A percentile compares a stretch with the other conserved stretches of the same genome.
Conservation (phyloP, 768 basidiomycete genomes). For the Tylopilus plumbeoviolaceoides region DNA sequence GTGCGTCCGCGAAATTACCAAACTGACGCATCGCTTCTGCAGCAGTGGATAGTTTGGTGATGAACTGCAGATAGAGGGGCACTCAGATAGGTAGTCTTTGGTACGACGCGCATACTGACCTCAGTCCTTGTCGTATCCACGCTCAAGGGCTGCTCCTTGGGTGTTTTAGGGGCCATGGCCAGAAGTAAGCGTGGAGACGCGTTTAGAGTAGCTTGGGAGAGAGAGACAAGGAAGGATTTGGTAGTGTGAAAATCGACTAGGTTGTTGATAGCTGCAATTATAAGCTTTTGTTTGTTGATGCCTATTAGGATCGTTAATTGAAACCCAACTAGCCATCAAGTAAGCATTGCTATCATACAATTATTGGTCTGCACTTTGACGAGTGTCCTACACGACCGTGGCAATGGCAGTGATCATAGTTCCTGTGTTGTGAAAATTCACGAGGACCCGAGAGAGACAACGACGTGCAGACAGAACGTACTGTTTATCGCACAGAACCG, state of each 20-base stretch:
- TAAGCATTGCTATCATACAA: conserved; percentile 27
- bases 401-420: conserved; percentile 1
- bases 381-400: conserved; percentile 9
- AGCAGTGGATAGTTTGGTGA: conserved; percentile 48
- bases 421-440: conserved; percentile 7
- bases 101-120: conserved; percentile 21
- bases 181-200: conserved; percentile 19
- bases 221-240: conserved; percentile 36
- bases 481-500: neutral
- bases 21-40: conserved; percentile 63
- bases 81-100: conserved; percentile 16
- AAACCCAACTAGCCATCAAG: conserved; percentile 36
- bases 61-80: conserved; percentile 42
- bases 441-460: neutral
- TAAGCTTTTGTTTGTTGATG: conserved; percentile 39
- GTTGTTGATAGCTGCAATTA: conserved; percentile 37
- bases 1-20: conserved; percentile 56
- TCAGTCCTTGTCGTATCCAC: conserved; percentile 27
- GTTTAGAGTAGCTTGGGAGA: conserved; percentile 21
- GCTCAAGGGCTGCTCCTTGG: conserved; percentile 26
- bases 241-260: conserved; percentile 38
- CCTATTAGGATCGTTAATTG: conserved; percentile 35
- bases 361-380: conserved; percentile 6
- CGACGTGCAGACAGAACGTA: conserved; percentile 1
- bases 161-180: conserved; percentile 24